A percentile compares a stretch with the other conserved stretches of the same genome.
These are phyloP conservation scores for Trichoderma citrinoviride DNA, from an alignment of 2,329 filamentous ascomycete species.

Conservation along the genomic window DNA sequence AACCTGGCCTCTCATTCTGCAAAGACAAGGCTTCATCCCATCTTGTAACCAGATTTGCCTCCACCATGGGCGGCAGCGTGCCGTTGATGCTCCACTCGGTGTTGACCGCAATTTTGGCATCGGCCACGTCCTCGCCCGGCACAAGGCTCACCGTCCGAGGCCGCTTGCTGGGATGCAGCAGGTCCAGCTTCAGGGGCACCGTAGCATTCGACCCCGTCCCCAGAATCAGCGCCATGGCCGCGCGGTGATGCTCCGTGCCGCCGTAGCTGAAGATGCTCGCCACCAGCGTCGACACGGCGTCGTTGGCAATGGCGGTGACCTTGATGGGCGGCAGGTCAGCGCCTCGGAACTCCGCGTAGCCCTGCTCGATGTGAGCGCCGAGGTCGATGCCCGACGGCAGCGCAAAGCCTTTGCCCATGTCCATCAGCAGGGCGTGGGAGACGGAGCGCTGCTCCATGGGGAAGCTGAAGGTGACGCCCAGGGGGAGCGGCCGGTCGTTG, in stretches of 20 bases:
- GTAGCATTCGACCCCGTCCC: slow-evolving; percentile 82
- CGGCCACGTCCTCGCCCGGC: slow-evolving; percentile 44
- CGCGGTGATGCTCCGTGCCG: slow-evolving; percentile 58
- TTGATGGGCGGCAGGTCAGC: slow-evolving; percentile 60
- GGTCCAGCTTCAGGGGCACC: slow-evolving; percentile 63
- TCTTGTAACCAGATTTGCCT: slow-evolving; percentile 60
- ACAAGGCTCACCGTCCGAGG: slow-evolving; percentile 49
- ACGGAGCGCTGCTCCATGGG: slow-evolving; percentile 65
- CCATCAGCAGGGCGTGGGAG: slow-evolving; percentile 60
- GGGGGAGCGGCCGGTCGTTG: slow-evolving; percentile 49
- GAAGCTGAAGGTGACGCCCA: slow-evolving; percentile 70
- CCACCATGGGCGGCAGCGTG: slow-evolving; percentile 63
- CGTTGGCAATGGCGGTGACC: slow-evolving; percentile 76
- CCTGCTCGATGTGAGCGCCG: slow-evolving; percentile 55
- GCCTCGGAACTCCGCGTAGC: slow-evolving; percentile 53
- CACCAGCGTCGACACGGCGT: slow-evolving; percentile 74
- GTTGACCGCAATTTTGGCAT: slow-evolving; percentile 72
- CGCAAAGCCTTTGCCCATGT: slow-evolving; percentile 70
- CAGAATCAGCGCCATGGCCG: slow-evolving; percentile 76
- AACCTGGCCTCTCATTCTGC: slow-evolving; percentile 67
- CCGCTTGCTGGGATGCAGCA: slow-evolving; percentile 62
- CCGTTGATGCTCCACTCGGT: slow-evolving; percentile 84
- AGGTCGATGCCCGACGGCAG: slow-evolving; percentile 60
- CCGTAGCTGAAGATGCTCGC: slow-evolving; percentile 72
- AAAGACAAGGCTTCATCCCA: slow-evolving; percentile 70